phyloP scores from a whole-genome alignment of 1,284 basidiomycete species.

The Leccinum pallidistipes region DNA sequence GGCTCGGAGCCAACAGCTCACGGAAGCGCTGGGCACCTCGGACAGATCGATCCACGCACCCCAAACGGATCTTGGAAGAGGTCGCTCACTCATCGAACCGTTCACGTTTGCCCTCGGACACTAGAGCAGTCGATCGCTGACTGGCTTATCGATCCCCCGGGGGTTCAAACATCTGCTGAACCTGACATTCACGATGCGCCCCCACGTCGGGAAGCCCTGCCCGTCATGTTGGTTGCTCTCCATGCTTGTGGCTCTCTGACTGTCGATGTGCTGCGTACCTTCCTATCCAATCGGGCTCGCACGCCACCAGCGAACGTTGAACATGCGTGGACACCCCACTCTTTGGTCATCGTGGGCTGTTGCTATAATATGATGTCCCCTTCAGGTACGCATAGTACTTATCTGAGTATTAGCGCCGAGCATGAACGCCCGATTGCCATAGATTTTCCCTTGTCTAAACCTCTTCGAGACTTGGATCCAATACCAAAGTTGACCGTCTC shows the following conservation, averaged over 20 bases:
- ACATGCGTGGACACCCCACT: constrained; percentile 40
- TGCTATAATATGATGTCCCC: constrained; percentile 51
- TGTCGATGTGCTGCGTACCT: constrained; percentile 43
- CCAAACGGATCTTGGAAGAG: constrained; percentile 18
- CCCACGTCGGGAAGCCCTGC: constrained; percentile 30
- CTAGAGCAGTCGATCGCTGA: constrained; percentile 34
- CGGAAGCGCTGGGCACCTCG: background rate
- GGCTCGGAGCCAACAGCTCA: background rate
- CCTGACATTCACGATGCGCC: background rate
- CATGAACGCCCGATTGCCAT: constrained; percentile 10
- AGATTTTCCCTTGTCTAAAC: constrained; percentile 45
- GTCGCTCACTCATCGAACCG: constrained; percentile 50
- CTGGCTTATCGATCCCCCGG: constrained; percentile 23
- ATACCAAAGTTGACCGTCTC: constrained; percentile 25
- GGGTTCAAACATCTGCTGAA: background rate
- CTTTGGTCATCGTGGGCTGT: constrained; percentile 48
- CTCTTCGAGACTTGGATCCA: constrained; percentile 25
- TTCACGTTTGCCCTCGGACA: constrained; percentile 47
- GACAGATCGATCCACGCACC: background rate
- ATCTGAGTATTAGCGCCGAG: constrained; percentile 1
- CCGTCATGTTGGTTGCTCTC: constrained; percentile 62
- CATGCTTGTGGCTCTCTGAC: constrained; percentile 58
- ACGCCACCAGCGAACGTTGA: constrained; percentile 3
- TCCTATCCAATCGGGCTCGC: constrained; percentile 25
- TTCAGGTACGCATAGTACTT: constrained; percentile 35